Evolutionary conservation across 495 filamentous ascomycete genomes (phyloP).

Genomic region (Hypoxylon lienhwacheense): DNA sequence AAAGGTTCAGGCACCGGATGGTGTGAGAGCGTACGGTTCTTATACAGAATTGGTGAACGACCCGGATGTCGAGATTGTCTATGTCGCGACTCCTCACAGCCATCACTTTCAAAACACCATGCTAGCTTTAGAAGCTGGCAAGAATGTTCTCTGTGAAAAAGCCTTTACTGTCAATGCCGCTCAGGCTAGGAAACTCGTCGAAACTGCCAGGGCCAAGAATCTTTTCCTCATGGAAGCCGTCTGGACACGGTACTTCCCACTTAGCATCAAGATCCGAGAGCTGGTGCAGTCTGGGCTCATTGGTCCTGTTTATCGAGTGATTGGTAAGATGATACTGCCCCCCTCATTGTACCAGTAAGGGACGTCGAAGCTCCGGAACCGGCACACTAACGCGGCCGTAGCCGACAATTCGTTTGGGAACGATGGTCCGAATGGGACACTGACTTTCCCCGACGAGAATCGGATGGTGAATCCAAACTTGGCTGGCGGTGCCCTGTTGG

Average conservation of each 20-base stretch:
- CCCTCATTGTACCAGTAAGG: background rate
- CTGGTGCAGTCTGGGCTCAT: conserved; percentile 69
- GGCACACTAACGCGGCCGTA: conserved; percentile 23
- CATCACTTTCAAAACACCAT: conserved; percentile 93
- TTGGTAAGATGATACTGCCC: conserved; percentile 46
- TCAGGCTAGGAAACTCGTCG: conserved; percentile 73
- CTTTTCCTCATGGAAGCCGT: conserved; percentile 96
- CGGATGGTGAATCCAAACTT: conserved; percentile 87
- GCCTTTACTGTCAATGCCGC: conserved; percentile 86
- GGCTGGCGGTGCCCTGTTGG: conserved; percentile 81
- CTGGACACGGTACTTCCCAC: conserved; percentile 91
- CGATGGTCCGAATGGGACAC: conserved; percentile 42
- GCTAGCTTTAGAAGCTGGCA: conserved; percentile 78
- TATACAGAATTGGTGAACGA: conserved; percentile 80
- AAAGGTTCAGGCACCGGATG: conserved; percentile 61
- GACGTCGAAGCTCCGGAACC: background rate
- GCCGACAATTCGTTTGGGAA: conserved; percentile 62
- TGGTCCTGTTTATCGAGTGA: conserved; percentile 74
- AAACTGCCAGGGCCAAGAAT: conserved; percentile 75
- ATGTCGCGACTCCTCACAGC: conserved; percentile 91
- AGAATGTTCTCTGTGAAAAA: conserved; percentile 92
- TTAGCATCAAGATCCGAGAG: conserved; percentile 73
- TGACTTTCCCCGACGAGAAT: conserved; percentile 58
- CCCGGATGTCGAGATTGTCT: conserved; percentile 80
- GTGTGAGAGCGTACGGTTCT: conserved; percentile 75